Evolutionary conservation across 1,139 yeast genomes (phyloP), one percentile per base, ranked within the genome.

Genomic region (Scheffersomyces insectosa): DNA sequence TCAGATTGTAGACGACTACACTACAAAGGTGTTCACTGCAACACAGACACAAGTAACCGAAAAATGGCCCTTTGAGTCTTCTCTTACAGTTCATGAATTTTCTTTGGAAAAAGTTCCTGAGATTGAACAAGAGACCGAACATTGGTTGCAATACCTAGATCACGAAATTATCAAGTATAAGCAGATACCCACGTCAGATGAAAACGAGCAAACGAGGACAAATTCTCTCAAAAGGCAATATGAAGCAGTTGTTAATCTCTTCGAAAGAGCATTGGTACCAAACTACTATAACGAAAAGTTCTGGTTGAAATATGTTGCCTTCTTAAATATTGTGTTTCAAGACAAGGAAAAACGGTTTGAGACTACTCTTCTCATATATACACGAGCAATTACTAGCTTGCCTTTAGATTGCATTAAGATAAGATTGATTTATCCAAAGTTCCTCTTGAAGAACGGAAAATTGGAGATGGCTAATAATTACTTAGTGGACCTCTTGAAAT

Each of bases 21-120:
- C 77, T 42, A 69, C 72, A 41, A 59, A 52, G 2, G 56, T 77
- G 0, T 79, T 82, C 47, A 55, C 63, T 4, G 47, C 54, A 0
- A 80, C 84, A 0, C 87, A 83, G 53, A 48, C 47, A 1, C 60
- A 65, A 28, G 88, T 85, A 3, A 75, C 72, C 32, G 72, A 70
- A 8, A 71, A 79, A 40, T 86, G 93, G 93, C 63, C 66, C 3
- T 83, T 56, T 55, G 95, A 86, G 59, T 74, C 83, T 7, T 62
- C 67, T 8, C 61, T 86, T 7, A 65, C 66, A 5, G 63, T 66
- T 41, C 70, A 65, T 23, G 70, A 68, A 13, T 83, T 82, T 54
- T 68, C 74, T 23, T 45, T 80, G 11, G 51, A 56, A 0, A 42
- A 48, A 3, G 14, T 45, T 1, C 39, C 41, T 0, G 55, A 49